These are phyloP conservation scores for Tulasnella sp. DNA, from an alignment of 768 basidiomycete genomes.

Conservation along the genomic window DNA sequence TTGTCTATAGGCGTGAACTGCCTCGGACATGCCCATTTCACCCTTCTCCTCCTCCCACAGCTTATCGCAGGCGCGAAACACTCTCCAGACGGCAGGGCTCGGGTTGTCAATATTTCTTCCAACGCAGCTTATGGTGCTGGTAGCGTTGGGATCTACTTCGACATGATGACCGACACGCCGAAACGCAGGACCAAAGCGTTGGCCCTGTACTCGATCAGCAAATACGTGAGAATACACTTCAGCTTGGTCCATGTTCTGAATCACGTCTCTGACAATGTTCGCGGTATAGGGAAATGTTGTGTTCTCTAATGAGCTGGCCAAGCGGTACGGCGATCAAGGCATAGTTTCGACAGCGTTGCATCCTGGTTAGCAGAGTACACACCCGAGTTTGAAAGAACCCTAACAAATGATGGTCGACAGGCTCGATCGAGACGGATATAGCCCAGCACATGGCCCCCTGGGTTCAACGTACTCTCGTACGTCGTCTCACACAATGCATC, in stretches of 20 bases:
- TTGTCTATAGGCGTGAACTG: not conserved
- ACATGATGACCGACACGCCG: conserved; percentile 1
- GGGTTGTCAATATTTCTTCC: conserved; percentile 13
- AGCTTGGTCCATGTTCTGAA: not conserved
- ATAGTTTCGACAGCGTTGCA: conserved; percentile 13
- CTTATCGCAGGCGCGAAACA: not conserved
- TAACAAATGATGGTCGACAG: too few species aligned
- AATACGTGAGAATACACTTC: not conserved
- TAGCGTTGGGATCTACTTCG: conserved; percentile 1
- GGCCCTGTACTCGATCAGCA: conserved; percentile 4
- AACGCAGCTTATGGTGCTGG: not conserved
- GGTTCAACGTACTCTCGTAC: not conserved
- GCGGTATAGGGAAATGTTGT: conserved; percentile 14
- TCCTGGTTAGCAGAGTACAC: conserved; percentile 8
- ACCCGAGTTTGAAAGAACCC: not conserved
- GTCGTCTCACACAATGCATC: not conserved
- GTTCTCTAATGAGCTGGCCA: conserved; percentile 16
- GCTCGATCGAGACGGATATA: not conserved
- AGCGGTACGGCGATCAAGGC: conserved; percentile 16
- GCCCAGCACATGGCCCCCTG: not conserved
- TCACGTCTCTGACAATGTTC: not conserved
- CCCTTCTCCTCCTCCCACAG: not conserved
- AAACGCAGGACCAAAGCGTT: not conserved
- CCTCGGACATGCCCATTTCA: conserved; percentile 12
- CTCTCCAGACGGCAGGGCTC: conserved; percentile 10